A percentile compares a stretch with the other conserved stretches of the same genome.
These are phyloP conservation scores for Senna siamea DNA, from an alignment of 306 rosid genomes.

Conservation along the genomic window DNA sequence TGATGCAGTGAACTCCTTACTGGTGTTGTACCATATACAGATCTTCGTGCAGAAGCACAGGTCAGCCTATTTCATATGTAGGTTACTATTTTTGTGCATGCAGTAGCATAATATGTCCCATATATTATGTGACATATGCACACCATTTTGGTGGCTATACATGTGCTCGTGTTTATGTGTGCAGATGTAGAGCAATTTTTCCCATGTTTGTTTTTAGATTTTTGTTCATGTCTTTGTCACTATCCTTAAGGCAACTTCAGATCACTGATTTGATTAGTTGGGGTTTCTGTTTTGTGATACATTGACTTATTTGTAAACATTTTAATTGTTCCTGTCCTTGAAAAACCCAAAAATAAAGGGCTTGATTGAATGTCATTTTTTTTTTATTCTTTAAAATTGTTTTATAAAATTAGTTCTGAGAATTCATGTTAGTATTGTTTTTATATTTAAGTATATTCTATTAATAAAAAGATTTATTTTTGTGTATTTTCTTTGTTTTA, in stretches of 20 bases:
- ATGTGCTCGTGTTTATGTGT: not conserved
- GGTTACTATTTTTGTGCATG: slow-evolving; percentile 26
- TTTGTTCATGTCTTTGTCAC: slow-evolving; percentile 9
- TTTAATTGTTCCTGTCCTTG: not conserved
- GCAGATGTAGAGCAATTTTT: not conserved
- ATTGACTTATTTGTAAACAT: not conserved
- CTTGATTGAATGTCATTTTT: too few relatives aligned
- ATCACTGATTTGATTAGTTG: not conserved
- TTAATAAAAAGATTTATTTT: too few relatives aligned
- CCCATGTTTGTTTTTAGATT: not conserved
- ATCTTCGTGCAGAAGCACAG: slow-evolving; percentile 93
- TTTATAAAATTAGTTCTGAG: too few relatives aligned
- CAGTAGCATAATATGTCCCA: not conserved
- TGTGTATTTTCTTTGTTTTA: too few relatives aligned
- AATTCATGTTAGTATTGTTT: too few relatives aligned
- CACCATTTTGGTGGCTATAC: slow-evolving; percentile 9
- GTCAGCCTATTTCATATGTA: slow-evolving; percentile 47
- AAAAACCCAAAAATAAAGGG: not conserved
- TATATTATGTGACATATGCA: slow-evolving; percentile 21
- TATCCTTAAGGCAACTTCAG: slow-evolving; percentile 17
- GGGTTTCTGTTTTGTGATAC: not conserved
- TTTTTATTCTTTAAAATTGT: too few relatives aligned
- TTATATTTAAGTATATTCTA: too few relatives aligned
- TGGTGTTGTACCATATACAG: slow-evolving; percentile 96
- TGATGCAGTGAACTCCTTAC: slow-evolving; percentile 92